These are phyloP conservation scores for Candida broadrunensis DNA, from an alignment of 805 yeast genomes.

Conservation along the genomic window DNA sequence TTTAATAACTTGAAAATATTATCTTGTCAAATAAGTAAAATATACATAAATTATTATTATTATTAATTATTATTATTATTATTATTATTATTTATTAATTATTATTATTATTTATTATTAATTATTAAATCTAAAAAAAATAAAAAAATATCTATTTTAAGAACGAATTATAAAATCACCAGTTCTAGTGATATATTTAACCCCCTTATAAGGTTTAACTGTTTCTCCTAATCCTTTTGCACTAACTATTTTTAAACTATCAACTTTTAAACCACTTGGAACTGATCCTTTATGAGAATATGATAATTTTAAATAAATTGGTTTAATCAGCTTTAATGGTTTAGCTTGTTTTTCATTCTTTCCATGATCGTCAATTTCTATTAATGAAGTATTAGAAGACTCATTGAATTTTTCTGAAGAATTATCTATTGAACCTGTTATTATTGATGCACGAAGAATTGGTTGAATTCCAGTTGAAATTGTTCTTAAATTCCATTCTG, in stretches of 20 bases:
- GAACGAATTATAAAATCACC: conserved; percentile 54
- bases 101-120: too few species aligned
- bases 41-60: too few species aligned
- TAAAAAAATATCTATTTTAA: conserved; percentile 1
- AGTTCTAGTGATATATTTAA: conserved; percentile 68
- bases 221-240: conserved; percentile 57
- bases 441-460: conserved; percentile 57
- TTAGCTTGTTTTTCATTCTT: conserved; percentile 1
- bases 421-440: conserved; percentile 9
- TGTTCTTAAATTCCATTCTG: conserved; percentile 65
- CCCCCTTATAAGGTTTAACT: conserved; percentile 86
- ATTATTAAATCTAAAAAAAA: too few species aligned
- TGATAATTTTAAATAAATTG: conserved; percentile 43
- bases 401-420: conserved; percentile 16
- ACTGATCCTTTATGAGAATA: conserved; percentile 66
- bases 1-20: not conserved
- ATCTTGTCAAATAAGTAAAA: too few species aligned
- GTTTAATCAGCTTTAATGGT: conserved; percentile 12
- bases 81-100: too few species aligned
- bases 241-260: conserved; percentile 54
- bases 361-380: conserved; percentile 2
- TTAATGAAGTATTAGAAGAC: conserved; percentile 2
- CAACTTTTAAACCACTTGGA: conserved; percentile 74
- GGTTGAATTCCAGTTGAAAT: conserved; percentile 66
- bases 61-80: too few species aligned